Evolutionary conservation across 2,329 filamentous ascomycete genomes (phyloP).

Genomic region (Aspergillus sp.): DNA sequence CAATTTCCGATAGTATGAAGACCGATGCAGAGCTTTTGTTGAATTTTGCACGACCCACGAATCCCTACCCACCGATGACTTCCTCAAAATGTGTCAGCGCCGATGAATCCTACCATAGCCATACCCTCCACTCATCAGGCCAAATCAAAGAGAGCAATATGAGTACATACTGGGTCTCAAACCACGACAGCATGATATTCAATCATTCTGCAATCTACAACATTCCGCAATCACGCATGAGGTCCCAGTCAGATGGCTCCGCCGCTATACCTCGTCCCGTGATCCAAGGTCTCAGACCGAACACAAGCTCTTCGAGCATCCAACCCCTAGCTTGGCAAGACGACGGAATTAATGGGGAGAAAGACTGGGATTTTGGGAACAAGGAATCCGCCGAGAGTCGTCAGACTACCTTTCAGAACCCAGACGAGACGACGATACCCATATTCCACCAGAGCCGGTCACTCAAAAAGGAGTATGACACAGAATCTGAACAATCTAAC

Average conservation of each 20-base stretch:
- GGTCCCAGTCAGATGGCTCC: constrained; percentile 45
- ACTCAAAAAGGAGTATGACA: constrained; percentile 31
- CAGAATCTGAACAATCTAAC: constrained; percentile 27
- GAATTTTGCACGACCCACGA: constrained; percentile 43
- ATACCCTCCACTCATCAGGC: constrained; percentile 23
- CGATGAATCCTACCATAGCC: constrained; percentile 30
- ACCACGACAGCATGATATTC: constrained; percentile 19
- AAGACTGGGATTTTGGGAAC: constrained; percentile 12
- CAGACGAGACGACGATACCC: constrained; percentile 5
- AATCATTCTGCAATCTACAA: constrained; percentile 17
- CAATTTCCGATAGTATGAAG: constrained; percentile 42
- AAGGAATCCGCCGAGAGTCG: constrained; percentile 13
- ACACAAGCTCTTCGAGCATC: constrained; percentile 38
- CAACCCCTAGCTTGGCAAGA: constrained; percentile 36
- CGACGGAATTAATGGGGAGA: constrained; percentile 21
- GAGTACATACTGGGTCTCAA: constrained; percentile 14
- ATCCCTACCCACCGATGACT: constrained; percentile 28
- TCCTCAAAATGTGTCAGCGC: constrained; percentile 32
- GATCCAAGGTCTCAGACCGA: constrained; percentile 37
- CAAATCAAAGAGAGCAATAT: constrained; percentile 24
- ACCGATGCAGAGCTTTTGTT: constrained; percentile 51
- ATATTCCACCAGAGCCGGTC: constrained; percentile 16
- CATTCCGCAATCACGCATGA: constrained; percentile 36
- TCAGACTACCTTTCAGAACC: constrained; percentile 12
- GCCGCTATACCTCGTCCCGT: constrained; percentile 37